Evolutionary conservation across 2,329 filamentous ascomycete species (phyloP), one percentile per base, ranked within the genome.

Genomic region (Fusarium nurragi): DNA sequence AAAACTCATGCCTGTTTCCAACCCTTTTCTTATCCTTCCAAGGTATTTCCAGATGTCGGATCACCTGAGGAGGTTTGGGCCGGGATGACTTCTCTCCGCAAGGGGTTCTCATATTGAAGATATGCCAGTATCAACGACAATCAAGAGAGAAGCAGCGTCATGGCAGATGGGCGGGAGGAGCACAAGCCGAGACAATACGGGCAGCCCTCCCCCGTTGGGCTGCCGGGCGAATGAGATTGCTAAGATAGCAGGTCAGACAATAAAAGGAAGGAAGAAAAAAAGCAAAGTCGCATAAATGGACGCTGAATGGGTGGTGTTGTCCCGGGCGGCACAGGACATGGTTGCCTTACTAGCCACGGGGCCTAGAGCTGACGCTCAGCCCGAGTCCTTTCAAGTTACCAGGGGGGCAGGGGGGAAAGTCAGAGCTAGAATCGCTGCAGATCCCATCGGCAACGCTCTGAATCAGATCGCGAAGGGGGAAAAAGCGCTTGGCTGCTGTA

Each of bases 221-320:
- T 40, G 19, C 19, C 19, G 36, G 45, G 19, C 52, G 57, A 63
- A 65, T 66, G 32, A 46, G 30, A 44, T 59, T 23, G 34, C 28
- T 23, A 25, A 57, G 34, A 41, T 41, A 57, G 22, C 36, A 32
- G 40, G 39, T 37, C 23, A 39, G 46, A 36, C 32, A 55, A 41
- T 21, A 57, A 36, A 50, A 43, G 26, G 23, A 32, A 44, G 30
- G 30, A 26, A 43, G n/a, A 41, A 22, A 59, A 54, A 68, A 68
- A 63, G 65, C 52, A 68, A 68, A 34, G 43, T 63, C 37, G 60
- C 65, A 63, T 65, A 39, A 23, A 54, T n/a, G 41, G 25, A 43
- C 38, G 48, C 50, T 45, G 21, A 40, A 34, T 23, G 56, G 32
- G 41, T 55, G 64, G 53, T 60, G 64, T 55, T 43, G 40, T 54